Evolutionary conservation across 2,329 filamentous ascomycete genomes (phyloP).

Genomic region (Apiospora sp.): DNA sequence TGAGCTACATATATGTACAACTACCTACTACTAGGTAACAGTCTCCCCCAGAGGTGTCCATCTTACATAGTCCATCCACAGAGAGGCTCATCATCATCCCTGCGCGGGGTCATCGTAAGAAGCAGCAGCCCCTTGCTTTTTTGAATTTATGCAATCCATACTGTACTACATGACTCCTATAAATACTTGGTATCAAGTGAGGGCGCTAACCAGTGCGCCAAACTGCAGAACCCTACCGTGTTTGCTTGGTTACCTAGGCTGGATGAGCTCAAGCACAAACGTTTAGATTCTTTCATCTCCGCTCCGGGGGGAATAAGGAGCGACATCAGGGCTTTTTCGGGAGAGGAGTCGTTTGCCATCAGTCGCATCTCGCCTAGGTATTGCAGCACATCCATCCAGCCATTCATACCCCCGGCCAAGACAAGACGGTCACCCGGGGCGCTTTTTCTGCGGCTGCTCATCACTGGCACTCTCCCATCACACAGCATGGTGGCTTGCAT

Average conservation of each 20-base stretch:
- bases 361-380: not conserved
- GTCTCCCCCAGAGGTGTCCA: too few relatives aligned
- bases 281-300: not conserved
- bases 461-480: slow-evolving; percentile 6
- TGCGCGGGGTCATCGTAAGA: not conserved
- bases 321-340: too few relatives aligned
- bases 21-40: too few relatives aligned
- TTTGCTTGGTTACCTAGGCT: not conserved
- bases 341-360: not conserved
- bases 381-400: not conserved
- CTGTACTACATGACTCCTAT: not conserved
- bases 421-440: not conserved
- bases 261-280: not conserved
- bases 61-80: not conserved
- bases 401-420: not conserved
- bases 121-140: not conserved
- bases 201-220: not conserved
- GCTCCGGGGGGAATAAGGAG: not conserved
- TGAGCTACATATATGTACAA: not conserved
- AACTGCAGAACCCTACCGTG: not conserved
- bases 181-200: not conserved
- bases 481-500: slow-evolving; percentile 14
- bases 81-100: not conserved
- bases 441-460: slow-evolving; percentile 7
- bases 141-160: not conserved